Evolutionary conservation across 2,329 filamentous ascomycete species (phyloP).

Genomic region (Penicillium olsonii): DNA sequence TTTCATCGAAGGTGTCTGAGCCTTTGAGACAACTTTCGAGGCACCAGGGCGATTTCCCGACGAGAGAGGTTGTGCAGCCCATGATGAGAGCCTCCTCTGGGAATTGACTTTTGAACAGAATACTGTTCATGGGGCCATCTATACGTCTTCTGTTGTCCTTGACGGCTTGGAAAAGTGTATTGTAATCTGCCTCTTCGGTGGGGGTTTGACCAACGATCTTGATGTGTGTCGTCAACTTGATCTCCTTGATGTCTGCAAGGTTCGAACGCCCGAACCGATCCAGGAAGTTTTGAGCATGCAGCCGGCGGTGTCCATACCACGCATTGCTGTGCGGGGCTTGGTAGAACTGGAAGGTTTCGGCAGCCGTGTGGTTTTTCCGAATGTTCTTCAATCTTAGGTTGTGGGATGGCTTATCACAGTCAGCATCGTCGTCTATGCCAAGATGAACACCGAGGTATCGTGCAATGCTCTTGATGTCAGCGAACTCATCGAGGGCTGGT

Average conservation of each 20-base stretch:
- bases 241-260: conserved; percentile 46
- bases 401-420: conserved; percentile 44
- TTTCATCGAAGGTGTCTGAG: neutral
- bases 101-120: conserved; percentile 43
- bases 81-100: conserved; percentile 44
- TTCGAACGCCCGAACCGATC: conserved; percentile 55
- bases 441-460: conserved; percentile 57
- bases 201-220: conserved; percentile 47
- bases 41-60: conserved; percentile 27
- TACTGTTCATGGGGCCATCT: conserved; percentile 44
- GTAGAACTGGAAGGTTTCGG: conserved; percentile 59
- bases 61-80: conserved; percentile 41
- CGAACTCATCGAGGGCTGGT: conserved; percentile 58
- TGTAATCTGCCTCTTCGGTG: conserved; percentile 55
- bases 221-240: conserved; percentile 48
- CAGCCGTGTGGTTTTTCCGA: conserved; percentile 35
- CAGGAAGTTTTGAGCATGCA: conserved; percentile 58
- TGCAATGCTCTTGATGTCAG: conserved; percentile 61
- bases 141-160: conserved; percentile 35
- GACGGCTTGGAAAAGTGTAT: conserved; percentile 57
- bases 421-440: conserved; percentile 54
- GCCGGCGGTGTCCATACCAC: conserved; percentile 55
- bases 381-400: conserved; percentile 45
- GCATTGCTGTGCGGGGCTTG: conserved; percentile 51
- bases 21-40: conserved; percentile 22